Evolutionary conservation across 2,329 filamentous ascomycete species (phyloP).

Genomic region (Ploettnerulaceae sp.): DNA sequence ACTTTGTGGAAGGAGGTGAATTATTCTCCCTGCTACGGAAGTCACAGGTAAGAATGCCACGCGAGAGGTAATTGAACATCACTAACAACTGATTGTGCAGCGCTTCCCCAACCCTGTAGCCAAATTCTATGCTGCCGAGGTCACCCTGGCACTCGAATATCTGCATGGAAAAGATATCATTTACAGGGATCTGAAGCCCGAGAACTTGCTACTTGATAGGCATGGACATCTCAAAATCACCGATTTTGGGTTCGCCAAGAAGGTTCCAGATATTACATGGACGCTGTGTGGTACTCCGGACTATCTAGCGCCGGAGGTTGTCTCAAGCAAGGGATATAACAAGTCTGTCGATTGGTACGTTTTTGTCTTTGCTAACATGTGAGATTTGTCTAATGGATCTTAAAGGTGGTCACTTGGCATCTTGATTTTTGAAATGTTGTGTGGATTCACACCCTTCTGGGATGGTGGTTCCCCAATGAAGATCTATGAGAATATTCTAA

Average conservation of each 20-base stretch:
- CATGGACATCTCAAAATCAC: slow-evolving; percentile 96
- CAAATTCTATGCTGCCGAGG: slow-evolving; percentile 98
- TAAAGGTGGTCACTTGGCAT: slow-evolving; percentile 96
- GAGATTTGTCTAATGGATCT: slow-evolving; percentile 15
- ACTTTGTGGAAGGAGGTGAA: slow-evolving; percentile 98
- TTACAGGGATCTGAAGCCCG: slow-evolving; percentile 94
- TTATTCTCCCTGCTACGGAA: slow-evolving; percentile 93
- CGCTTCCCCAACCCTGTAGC: slow-evolving; percentile 97
- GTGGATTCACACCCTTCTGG: slow-evolving; percentile 98
- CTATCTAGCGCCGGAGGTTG: slow-evolving; percentile 94
- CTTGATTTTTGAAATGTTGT: slow-evolving; percentile 98
- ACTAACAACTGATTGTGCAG: slow-evolving; percentile 43
- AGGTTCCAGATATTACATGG: slow-evolving; percentile 98
- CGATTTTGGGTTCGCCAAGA: slow-evolving; percentile 98
- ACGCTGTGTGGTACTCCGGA: slow-evolving; percentile 96
- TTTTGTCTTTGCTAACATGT: slow-evolving; percentile 11
- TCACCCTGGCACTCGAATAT: slow-evolving; percentile 92
- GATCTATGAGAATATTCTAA: slow-evolving; percentile 99
- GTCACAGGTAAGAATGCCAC: slow-evolving; percentile 58
- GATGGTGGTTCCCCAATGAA: slow-evolving; percentile 97
- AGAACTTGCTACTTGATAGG: slow-evolving; percentile 85
- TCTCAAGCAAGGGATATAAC: slow-evolving; percentile 99
- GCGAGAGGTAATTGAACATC: neutral
- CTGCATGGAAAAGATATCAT: slow-evolving; percentile 94
- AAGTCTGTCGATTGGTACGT: slow-evolving; percentile 97